Percentiles rank a stretch among this genome's conserved stretches.
Conservation (phyloP, 2,329 filamentous ascomycete genomes). For the Akanthomyces dipterigenus region DNA sequence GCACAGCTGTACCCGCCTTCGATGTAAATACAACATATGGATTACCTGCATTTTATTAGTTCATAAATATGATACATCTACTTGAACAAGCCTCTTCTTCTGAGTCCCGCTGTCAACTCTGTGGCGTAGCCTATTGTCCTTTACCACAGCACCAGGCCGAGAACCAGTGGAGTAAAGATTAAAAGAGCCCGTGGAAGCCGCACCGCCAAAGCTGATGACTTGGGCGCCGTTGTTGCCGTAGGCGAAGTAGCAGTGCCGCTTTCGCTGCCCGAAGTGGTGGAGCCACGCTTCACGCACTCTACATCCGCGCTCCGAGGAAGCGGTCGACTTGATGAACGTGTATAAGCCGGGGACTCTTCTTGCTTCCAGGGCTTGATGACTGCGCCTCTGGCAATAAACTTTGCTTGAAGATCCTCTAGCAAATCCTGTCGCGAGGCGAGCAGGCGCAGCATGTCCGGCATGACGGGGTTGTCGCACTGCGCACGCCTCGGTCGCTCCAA, state of each 20-base stretch:
- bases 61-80: background rate
- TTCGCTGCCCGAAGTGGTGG: background rate
- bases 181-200: background rate
- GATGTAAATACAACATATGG: background rate
- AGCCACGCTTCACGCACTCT: background rate
- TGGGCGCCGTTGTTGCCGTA: background rate
- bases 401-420: constrained; percentile 20
- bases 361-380: constrained; percentile 3
- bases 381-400: background rate
- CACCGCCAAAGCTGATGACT: background rate
- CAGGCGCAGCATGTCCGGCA: constrained; percentile 22
- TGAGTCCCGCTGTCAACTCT: background rate
- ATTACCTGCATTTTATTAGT: background rate
- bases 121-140: background rate
- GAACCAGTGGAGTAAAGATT: background rate
- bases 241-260: background rate
- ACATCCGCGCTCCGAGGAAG: background rate
- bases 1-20: background rate
- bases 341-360: background rate
- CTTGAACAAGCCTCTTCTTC: background rate
- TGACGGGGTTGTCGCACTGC: constrained; percentile 25
- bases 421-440: constrained; percentile 21
- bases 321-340: background rate
- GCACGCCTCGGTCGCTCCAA: constrained; percentile 16
- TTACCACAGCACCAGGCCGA: background rate